A percentile compares a stretch with the other conserved stretches of the same genome.
These are phyloP conservation scores for Phytophthora pseudosyringae DNA, from an alignment of 352 stramenopile species.

Conservation along the genomic window DNA sequence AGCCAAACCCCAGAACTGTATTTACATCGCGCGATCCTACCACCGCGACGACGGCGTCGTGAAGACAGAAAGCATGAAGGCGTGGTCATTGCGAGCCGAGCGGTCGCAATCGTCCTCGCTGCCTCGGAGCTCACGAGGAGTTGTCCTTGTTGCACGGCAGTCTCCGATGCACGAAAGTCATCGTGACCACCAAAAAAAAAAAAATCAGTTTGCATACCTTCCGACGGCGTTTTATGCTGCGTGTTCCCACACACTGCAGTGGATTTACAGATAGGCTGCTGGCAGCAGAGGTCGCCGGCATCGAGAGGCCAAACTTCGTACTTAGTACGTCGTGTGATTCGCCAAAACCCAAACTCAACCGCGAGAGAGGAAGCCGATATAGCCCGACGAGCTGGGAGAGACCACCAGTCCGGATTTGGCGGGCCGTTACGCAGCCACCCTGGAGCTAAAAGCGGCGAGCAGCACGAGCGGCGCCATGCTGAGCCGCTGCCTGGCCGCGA, in stretches of 20 bases:
- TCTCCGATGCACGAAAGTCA: conserved; percentile 1
- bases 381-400: conserved; percentile 7
- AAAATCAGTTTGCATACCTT: conserved; percentile 29
- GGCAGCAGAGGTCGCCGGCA: neutral
- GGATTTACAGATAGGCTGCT: too few relatives aligned
- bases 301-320: neutral
- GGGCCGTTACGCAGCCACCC: conserved; percentile 34
- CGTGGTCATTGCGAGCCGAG: too few relatives aligned
- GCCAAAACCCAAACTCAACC: neutral
- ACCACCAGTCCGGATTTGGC: conserved; percentile 29
- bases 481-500: conserved; percentile 36
- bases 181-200: conserved; percentile 29
- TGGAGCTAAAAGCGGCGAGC: conserved; percentile 39
- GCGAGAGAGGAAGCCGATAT: conserved; percentile 10
- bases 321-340: too few relatives aligned
- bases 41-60: too few relatives aligned
- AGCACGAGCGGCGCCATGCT: conserved; percentile 32
- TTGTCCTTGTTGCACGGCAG: neutral
- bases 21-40: too few relatives aligned
- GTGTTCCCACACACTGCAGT: conserved; percentile 14
- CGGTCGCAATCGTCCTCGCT: too few relatives aligned
- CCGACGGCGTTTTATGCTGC: conserved; percentile 20
- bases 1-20: too few relatives aligned
- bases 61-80: too few relatives aligned
- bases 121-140: too few relatives aligned